Conservation (phyloP, 345 rosid species). For the Aquilaria sinensis region DNA sequence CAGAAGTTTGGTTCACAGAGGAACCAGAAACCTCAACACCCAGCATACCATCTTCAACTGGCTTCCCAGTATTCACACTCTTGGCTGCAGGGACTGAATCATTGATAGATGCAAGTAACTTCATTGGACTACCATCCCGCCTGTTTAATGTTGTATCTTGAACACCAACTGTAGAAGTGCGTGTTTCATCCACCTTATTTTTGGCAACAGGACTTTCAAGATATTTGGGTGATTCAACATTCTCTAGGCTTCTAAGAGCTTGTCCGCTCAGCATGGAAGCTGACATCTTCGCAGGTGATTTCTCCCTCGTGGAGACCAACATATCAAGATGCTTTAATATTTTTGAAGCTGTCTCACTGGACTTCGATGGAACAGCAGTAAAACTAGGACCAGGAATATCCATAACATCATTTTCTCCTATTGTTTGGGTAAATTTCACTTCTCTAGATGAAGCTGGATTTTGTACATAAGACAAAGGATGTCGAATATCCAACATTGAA, state of each 20-base stretch:
- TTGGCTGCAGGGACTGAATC: slow-evolving; percentile 27
- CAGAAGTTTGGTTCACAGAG: slow-evolving; percentile 24
- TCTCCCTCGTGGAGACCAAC: slow-evolving; percentile 57
- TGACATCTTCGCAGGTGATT: slow-evolving; percentile 67
- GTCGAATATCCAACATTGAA: slow-evolving; percentile 23
- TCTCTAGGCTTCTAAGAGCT: slow-evolving; percentile 75
- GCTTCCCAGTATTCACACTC: slow-evolving; percentile 21
- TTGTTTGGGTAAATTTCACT: slow-evolving; percentile 17
- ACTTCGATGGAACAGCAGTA: slow-evolving; percentile 60
- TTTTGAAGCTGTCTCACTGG: slow-evolving; percentile 76
- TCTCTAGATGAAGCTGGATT: slow-evolving; percentile 22
- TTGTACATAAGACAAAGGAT: slow-evolving; percentile 21
- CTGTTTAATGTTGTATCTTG: slow-evolving; percentile 28
- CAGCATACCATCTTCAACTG: slow-evolving; percentile 22
- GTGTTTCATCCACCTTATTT: slow-evolving; percentile 20
- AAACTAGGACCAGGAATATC: slow-evolving; percentile 33
- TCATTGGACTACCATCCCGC: slow-evolving; percentile 32
- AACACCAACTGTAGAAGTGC: slow-evolving; percentile 12
- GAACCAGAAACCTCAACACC: slow-evolving; percentile 24
- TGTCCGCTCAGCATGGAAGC: slow-evolving; percentile 67
- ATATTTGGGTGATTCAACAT: slow-evolving; percentile 48
- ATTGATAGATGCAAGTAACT: slow-evolving; percentile 17
- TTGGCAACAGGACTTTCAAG: slow-evolving; percentile 37
- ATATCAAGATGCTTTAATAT: slow-evolving; percentile 69
- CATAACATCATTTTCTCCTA: slow-evolving; percentile 32